A percentile compares a stretch with the other conserved stretches of the same genome.
phyloP scores from a whole-genome alignment of 257 asterid species.

The Thymus mandschuricus region DNA sequence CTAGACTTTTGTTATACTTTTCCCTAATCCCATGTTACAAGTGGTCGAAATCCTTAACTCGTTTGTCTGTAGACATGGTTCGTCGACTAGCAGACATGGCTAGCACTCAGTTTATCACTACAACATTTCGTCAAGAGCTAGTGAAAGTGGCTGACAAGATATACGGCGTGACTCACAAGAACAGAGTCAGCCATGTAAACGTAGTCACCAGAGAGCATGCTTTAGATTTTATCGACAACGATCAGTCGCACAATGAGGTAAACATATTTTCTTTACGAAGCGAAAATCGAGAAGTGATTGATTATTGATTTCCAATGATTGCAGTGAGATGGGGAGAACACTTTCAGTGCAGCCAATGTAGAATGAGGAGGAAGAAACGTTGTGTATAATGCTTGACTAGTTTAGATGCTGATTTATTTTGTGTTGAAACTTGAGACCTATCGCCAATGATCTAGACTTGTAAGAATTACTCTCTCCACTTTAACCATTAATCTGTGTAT shows the following conservation, averaged over 20 bases:
- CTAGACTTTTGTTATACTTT: background rate
- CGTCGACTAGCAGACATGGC: constrained; percentile 90
- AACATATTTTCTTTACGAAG: constrained; percentile 21
- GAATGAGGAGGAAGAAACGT: constrained; percentile 2
- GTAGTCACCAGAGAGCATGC: constrained; percentile 80
- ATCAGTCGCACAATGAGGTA: constrained; percentile 87
- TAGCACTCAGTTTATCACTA: constrained; percentile 88
- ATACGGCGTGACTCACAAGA: constrained; percentile 89
- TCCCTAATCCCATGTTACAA: constrained; percentile 2
- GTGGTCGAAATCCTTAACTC: constrained; percentile 46
- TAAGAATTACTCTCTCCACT: background rate
- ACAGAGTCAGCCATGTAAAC: constrained; percentile 85
- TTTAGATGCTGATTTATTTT: constrained; percentile 14
- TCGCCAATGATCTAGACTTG: background rate
- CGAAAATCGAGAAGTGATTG: background rate
- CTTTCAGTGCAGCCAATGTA: background rate
- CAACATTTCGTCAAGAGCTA: constrained; percentile 89
- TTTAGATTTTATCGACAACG: constrained; percentile 80
- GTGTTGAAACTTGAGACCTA: background rate
- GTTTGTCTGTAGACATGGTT: constrained; percentile 72
- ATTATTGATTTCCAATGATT: background rate
- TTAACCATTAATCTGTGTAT: too few relatives aligned
- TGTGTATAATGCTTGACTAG: constrained; percentile 27
- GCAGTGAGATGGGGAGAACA: constrained; percentile 36
- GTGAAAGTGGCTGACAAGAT: constrained; percentile 97